These are phyloP conservation scores for Candida dajiaensis DNA, from an alignment of 805 yeast genomes.

Conservation along the genomic window DNA sequence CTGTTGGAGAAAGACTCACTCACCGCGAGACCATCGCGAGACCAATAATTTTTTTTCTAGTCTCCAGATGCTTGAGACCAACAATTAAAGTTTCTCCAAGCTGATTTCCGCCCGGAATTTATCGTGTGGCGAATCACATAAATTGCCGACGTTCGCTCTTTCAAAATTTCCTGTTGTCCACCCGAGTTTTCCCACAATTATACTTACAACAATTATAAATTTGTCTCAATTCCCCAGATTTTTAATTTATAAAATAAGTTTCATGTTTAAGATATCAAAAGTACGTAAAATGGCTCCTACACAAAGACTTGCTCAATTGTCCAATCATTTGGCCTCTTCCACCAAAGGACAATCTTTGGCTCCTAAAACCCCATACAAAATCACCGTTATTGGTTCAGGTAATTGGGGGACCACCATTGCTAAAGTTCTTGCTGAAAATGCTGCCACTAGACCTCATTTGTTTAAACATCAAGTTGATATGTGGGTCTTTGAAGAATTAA, in stretches of 20 bases:
- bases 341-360: constrained; percentile 15
- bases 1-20: too few species aligned
- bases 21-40: too few species aligned
- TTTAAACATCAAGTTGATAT: constrained; percentile 75
- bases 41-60: too few species aligned
- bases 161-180: not conserved
- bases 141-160: not conserved
- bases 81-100: too few species aligned
- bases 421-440: constrained; percentile 87
- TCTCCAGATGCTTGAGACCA: not conserved
- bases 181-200: not conserved
- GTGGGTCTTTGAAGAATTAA: constrained; percentile 94
- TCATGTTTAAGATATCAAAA: not conserved
- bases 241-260: too few species aligned
- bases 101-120: not conserved
- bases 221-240: not conserved
- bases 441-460: constrained; percentile 61
- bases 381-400: constrained; percentile 89
- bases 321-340: constrained; percentile 14
- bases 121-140: not conserved
- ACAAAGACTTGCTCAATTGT: constrained; percentile 20
- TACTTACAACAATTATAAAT: not conserved
- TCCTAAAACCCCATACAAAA: constrained; percentile 37
- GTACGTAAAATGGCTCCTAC: constrained; percentile 9
- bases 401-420: constrained; percentile 99